Conservation (phyloP, 1,284 basidiomycete species). For the Apiotrichum montevideense region DNA sequence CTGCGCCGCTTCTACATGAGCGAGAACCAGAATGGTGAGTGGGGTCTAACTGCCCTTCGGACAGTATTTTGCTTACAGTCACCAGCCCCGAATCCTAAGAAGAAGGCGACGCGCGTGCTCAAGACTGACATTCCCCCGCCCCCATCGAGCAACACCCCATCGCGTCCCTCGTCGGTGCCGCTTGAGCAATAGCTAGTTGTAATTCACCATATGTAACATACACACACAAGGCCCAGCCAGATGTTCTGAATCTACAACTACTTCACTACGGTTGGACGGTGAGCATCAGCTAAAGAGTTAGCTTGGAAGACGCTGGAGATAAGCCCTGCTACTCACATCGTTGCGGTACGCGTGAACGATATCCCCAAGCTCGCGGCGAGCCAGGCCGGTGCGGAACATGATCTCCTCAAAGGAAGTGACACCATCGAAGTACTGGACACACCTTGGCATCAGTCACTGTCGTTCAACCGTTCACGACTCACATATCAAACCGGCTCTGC, state of each 20-base stretch:
- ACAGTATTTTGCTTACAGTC: neutral
- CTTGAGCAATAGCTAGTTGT: too few species aligned
- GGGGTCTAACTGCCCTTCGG: neutral
- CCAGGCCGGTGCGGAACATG: slow-evolving; percentile 41
- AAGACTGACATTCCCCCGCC: slow-evolving; percentile 47
- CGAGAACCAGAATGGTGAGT: slow-evolving; percentile 82
- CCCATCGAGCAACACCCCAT: slow-evolving; percentile 13
- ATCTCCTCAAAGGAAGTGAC: slow-evolving; percentile 44
- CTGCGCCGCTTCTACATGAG: slow-evolving; percentile 91
- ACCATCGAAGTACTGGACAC: slow-evolving; percentile 45
- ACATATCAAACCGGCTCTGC: slow-evolving; percentile 42
- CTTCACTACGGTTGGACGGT: slow-evolving; percentile 33
- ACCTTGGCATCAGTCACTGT: slow-evolving; percentile 16
- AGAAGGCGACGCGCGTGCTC: slow-evolving; percentile 45
- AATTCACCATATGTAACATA: too few species aligned
- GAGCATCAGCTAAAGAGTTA: slow-evolving; percentile 29
- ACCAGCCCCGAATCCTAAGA: slow-evolving; percentile 46
- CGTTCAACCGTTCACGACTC: slow-evolving; percentile 4
- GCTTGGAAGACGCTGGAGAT: neutral
- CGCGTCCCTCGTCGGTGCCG: slow-evolving; percentile 14
- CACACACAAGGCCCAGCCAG: too few species aligned
- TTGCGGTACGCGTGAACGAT: slow-evolving; percentile 34
- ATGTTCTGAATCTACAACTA: too few species aligned
- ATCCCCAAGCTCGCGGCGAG: slow-evolving; percentile 35
- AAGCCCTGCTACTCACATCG: slow-evolving; percentile 26